Evolutionary conservation across 2,329 filamentous ascomycete genomes (phyloP).

Genomic region (Zymoseptoria ardabiliae): DNA sequence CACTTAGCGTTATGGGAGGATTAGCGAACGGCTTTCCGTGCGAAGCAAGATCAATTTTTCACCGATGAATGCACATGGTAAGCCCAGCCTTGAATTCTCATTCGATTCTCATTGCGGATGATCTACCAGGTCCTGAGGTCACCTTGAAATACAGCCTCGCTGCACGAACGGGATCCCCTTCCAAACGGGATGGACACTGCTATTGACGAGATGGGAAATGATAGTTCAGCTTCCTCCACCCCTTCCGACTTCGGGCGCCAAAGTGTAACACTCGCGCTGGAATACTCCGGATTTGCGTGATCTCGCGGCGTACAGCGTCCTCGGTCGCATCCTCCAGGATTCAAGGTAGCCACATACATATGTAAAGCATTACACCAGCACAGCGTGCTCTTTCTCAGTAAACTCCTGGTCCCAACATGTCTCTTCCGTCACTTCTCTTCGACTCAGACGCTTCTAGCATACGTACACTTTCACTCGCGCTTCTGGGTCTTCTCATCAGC

Average conservation of each 20-base stretch:
- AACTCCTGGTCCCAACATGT: background rate
- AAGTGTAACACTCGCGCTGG: background rate
- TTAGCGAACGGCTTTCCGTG: background rate
- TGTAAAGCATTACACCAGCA: background rate
- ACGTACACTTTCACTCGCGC: background rate
- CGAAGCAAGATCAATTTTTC: background rate
- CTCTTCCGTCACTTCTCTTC: background rate
- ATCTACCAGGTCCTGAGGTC: too few species aligned
- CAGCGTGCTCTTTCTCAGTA: background rate
- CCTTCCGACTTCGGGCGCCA: background rate
- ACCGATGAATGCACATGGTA: background rate
- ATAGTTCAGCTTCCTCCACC: background rate
- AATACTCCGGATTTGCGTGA: background rate
- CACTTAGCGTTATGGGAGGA: conserved; percentile 8
- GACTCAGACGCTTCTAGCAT: background rate
- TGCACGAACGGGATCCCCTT: background rate
- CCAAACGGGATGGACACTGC: background rate
- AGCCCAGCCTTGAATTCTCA: too few species aligned
- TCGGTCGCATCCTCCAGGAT: background rate
- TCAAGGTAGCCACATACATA: background rate
- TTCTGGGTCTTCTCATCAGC: background rate
- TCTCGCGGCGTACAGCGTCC: background rate
- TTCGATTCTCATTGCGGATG: too few species aligned
- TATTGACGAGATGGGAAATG: background rate
- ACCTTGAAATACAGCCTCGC: background rate